Percentiles rank a stretch among this genome's conserved stretches.
phyloP scores from a whole-genome alignment of 2,329 filamentous ascomycete genomes.

The Orbilia brochopaga region DNA sequence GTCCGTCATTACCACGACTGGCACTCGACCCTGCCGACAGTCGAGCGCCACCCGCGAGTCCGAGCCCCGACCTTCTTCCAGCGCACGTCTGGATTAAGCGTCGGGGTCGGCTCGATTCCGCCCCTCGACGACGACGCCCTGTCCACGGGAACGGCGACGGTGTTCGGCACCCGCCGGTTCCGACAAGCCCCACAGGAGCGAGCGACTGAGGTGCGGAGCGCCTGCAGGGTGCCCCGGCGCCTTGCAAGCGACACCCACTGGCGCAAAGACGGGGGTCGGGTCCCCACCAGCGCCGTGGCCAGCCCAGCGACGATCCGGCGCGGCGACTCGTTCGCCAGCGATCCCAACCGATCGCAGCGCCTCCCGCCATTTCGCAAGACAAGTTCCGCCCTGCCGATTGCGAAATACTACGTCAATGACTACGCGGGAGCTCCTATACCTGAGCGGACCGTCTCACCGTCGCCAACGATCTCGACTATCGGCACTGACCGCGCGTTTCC shows the following conservation, averaged over 20 bases:
- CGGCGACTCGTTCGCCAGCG: too few relatives aligned
- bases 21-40: slow-evolving; percentile 20
- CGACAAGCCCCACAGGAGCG: slow-evolving; percentile 11
- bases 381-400: slow-evolving; percentile 23
- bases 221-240: slow-evolving; percentile 21
- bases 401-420: slow-evolving; percentile 34
- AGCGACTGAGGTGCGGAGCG: slow-evolving; percentile 6
- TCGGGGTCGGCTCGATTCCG: slow-evolving; percentile 16
- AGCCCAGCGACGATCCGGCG: not conserved
- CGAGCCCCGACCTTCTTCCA: slow-evolving; percentile 18
- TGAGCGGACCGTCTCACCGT: slow-evolving; percentile 9
- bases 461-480: not conserved
- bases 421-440: slow-evolving; percentile 1
- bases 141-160: slow-evolving; percentile 16
- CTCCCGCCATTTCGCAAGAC: slow-evolving; percentile 23
- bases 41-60: slow-evolving; percentile 13
- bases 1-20: slow-evolving; percentile 15
- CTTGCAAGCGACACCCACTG: slow-evolving; percentile 36
- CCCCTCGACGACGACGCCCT: slow-evolving; percentile 10
- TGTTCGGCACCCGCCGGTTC: slow-evolving; percentile 32
- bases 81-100: slow-evolving; percentile 14
- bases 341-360: not conserved
- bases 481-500: not conserved
- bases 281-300: not conserved
- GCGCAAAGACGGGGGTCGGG: slow-evolving; percentile 13